These are phyloP conservation scores for Trichomonas vaginalis DNA, from an alignment of 208 protist species.

Conservation along the genomic window DNA sequence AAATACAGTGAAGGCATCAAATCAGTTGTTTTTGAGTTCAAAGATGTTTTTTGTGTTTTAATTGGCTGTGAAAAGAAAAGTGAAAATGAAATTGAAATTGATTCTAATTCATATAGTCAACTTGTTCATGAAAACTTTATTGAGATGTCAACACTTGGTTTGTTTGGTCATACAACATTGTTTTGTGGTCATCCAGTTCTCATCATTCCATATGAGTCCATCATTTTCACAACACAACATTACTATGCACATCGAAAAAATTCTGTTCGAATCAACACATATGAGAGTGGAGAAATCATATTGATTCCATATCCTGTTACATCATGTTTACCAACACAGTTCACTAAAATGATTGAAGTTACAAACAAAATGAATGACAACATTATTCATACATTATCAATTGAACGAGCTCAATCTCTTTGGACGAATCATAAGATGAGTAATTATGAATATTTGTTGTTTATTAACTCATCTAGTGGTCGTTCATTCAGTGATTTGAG, in stretches of 20 bases:
- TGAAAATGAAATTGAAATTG: neutral
- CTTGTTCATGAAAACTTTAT: neutral
- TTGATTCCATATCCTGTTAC: neutral
- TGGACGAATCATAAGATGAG: neutral
- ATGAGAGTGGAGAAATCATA: neutral
- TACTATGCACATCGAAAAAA: neutral
- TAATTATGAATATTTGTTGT: neutral
- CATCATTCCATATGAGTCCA: neutral
- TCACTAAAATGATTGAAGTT: too few species aligned
- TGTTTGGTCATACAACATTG: neutral
- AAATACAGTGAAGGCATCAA: neutral
- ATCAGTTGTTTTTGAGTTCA: neutral
- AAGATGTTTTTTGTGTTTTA: neutral
- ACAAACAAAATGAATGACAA: too few species aligned
- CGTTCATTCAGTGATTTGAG: neutral
- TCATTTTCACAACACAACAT: neutral
- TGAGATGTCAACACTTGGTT: neutral
- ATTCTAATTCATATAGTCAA: neutral
- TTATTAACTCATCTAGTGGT: neutral
- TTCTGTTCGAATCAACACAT: neutral
- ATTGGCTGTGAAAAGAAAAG: neutral
- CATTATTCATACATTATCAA: neutral
- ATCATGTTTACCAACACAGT: too few species aligned
- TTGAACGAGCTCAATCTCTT: neutral
- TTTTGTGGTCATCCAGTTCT: neutral